Base-by-base conservation (phyloP, 176 grass and related monocot species). In the Aegilops umbellulata region DNA sequence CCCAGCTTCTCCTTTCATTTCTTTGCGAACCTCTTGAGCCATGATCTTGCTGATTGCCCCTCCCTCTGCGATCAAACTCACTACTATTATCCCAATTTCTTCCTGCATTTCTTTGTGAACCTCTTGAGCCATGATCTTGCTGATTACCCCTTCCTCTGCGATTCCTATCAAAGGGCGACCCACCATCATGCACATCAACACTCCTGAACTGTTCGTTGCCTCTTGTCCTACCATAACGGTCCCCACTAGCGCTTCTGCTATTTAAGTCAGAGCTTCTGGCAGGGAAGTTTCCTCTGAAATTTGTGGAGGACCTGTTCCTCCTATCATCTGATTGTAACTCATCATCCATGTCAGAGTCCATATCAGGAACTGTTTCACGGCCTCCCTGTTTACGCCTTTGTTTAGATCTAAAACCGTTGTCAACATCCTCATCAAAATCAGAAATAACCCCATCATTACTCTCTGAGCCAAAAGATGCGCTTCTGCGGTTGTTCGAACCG, bases 381-480 rank as follows among this genome's bases (percentile, higher is more conserved):
- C 63, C 71, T 60, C 63, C 60, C 66, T 10, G 80, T 53, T 69
- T 85, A 23, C 17, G 51, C 10, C 64, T 73, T 75, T 53, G 23
- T 78, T 86, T 78, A 85, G 31, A 69, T 80, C 46, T 83, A 73
- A 89, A 60, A 65, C 58, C 80, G 11, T 87, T 71, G 36, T 92
- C 65, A 13, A 80, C 69, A 80, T 94, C 91, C 82, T 85, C 89
- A 25, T 95, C 87, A 38, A 87, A 87, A 94, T 94, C 91, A 81
- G 87, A 94, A 84, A 70, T 76, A 53, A 88, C 68, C 49, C 87
- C 79, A 66, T 76, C 74, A 77, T 83, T 83, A 76, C 72, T 86
- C 80, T 82, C 83, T 25, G 72, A 89, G 65, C 77, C 78, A 68
- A 81, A 82, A 25, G 90, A 75, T 32, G 69, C 5, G 38, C 47